Evolutionary conservation across 371 early-diverging fungal species (phyloP).

Genomic region (Cokeromyces recurvatus): DNA sequence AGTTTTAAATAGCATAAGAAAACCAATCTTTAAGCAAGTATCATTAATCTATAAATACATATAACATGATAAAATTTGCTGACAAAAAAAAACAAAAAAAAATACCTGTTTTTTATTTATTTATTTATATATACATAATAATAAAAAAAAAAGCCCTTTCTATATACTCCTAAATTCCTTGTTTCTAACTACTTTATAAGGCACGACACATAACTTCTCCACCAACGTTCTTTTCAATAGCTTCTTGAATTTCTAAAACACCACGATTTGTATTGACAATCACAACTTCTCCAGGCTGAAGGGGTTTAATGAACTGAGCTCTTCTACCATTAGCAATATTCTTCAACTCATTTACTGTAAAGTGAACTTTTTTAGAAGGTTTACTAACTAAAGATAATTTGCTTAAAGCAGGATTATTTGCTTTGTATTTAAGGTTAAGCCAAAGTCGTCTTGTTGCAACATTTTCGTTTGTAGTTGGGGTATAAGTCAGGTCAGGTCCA

Average conservation of each 20-base stretch:
- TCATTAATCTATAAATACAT: too few species aligned
- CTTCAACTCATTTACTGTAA: slow-evolving; percentile 76
- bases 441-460: slow-evolving; percentile 86
- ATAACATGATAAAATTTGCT: too few species aligned
- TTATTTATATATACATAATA: too few species aligned
- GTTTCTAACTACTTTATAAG: too few species aligned
- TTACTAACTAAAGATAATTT: slow-evolving; percentile 73
- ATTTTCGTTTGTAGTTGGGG: slow-evolving; percentile 79
- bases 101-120: too few species aligned
- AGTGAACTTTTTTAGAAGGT: slow-evolving; percentile 79
- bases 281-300: slow-evolving; percentile 88
- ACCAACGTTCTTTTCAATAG: slow-evolving; percentile 78
- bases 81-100: too few species aligned
- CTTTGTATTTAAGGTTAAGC: slow-evolving; percentile 90
- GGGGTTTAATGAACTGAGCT: slow-evolving; percentile 71
- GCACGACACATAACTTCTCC: slow-evolving; percentile 87
- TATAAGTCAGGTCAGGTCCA: slow-evolving; percentile 65
- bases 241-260: slow-evolving; percentile 90
- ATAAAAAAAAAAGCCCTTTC: too few species aligned
- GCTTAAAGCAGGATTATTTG: slow-evolving; percentile 76
- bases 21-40: too few species aligned
- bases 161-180: too few species aligned
- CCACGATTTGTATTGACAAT: slow-evolving; percentile 86
- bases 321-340: slow-evolving; percentile 67
- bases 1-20: too few species aligned